These are phyloP conservation scores for Bimuria novae-zelandiae DNA, from an alignment of 2,329 filamentous ascomycete genomes.

Conservation along the genomic window DNA sequence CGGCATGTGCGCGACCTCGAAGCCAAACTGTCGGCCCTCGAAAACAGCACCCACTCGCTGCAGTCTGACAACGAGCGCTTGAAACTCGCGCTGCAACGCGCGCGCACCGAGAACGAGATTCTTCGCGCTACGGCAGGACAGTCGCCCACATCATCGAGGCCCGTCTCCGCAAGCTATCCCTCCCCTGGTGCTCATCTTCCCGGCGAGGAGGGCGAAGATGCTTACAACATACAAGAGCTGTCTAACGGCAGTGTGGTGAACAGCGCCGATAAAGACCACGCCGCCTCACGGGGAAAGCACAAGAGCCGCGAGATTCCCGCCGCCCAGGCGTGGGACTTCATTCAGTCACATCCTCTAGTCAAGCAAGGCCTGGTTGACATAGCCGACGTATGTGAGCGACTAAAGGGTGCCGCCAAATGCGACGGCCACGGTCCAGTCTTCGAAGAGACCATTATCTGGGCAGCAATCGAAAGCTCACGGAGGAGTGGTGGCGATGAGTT, in stretches of 20 bases:
- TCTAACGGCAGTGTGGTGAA: conserved; percentile 39
- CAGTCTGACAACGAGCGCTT: conserved; percentile 85
- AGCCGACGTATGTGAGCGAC: conserved; percentile 74
- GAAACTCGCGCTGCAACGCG: conserved; percentile 80
- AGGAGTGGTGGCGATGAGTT: conserved; percentile 79
- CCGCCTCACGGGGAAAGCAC: conserved; percentile 23
- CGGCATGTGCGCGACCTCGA: conserved; percentile 92
- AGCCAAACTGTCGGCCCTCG: conserved; percentile 76
- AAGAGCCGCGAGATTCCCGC: conserved; percentile 38
- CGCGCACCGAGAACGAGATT: conserved; percentile 90
- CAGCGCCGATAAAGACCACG: conserved; percentile 33
- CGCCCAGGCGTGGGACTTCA: conserved; percentile 79
- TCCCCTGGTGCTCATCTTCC: conserved; percentile 43
- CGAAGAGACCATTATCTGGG: conserved; percentile 72
- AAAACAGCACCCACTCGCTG: conserved; percentile 72
- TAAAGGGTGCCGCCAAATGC: conserved; percentile 77
- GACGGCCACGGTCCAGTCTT: conserved; percentile 89
- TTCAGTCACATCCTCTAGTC: conserved; percentile 79
- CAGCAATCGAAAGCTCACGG: conserved; percentile 78
- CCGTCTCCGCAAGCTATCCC: conserved; percentile 43
- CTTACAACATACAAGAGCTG: conserved; percentile 36
- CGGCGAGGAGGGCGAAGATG: conserved; percentile 26
- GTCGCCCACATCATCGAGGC: conserved; percentile 49
- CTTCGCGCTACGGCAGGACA: conserved; percentile 73
- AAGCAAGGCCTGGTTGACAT: conserved; percentile 80